These are phyloP conservation scores for Babesia sp. DNA, from an alignment of 169 alveolate genomes.

Conservation along the genomic window DNA sequence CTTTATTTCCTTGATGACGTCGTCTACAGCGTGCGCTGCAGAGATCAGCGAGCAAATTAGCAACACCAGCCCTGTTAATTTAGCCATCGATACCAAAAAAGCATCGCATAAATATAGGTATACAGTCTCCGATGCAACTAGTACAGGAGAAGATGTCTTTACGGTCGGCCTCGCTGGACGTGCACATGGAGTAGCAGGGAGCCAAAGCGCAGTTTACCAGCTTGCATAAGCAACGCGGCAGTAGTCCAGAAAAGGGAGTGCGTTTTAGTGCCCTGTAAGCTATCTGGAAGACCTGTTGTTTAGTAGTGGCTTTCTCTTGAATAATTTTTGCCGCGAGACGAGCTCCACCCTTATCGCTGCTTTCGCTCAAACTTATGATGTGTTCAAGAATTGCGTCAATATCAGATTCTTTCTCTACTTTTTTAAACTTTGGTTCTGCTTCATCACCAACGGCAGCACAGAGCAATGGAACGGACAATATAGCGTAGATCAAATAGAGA, in stretches of 20 bases:
- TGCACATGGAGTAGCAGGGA: conserved; percentile 33
- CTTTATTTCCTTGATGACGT: background rate
- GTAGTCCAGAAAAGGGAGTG: conserved; percentile 33
- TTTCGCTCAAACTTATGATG: background rate
- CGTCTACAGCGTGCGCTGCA: background rate
- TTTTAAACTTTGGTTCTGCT: conserved; percentile 1
- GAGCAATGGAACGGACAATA: conserved; percentile 5
- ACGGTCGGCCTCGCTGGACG: background rate
- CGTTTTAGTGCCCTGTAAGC: conserved; percentile 33
- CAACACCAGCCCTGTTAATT: background rate
- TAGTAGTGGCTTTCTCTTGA: background rate
- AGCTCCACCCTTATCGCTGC: conserved; percentile 41
- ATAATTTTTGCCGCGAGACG: conserved; percentile 26
- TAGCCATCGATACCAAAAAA: conserved; percentile 51
- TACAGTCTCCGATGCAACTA: conserved; percentile 56
- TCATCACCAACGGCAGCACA: background rate
- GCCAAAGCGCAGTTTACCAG: conserved; percentile 35
- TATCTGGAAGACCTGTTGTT: conserved; percentile 9
- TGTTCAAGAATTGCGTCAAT: background rate
- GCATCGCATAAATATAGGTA: conserved; percentile 61
- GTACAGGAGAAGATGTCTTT: conserved; percentile 37
- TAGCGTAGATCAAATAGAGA: background rate
- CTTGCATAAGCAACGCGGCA: conserved; percentile 57
- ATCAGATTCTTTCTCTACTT: background rate
- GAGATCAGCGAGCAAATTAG: conserved; percentile 11